Percentiles rank a stretch among this genome's conserved stretches.
phyloP scores from a whole-genome alignment of 257 asterid species.

The Gentiana straminea region DNA sequence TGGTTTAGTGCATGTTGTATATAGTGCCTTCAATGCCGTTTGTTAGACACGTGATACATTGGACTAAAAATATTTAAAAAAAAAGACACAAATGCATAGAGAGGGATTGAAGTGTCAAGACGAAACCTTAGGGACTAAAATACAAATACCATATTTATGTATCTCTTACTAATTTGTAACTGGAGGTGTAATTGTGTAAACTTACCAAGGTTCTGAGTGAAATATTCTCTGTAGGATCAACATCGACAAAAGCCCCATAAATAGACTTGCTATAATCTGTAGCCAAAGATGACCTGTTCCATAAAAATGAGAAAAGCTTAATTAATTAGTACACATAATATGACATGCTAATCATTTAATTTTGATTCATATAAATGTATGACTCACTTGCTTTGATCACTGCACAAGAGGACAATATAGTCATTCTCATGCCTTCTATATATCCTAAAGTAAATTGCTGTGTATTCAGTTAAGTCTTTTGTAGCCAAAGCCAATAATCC shows the following conservation, averaged over 20 bases:
- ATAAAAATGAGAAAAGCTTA: neutral
- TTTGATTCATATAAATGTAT: neutral
- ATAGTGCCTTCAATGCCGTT: no score
- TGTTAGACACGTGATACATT: no score
- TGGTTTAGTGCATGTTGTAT: no score
- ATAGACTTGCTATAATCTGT: slow-evolving; percentile 8
- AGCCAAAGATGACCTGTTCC: slow-evolving; percentile 22
- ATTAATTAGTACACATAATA: no score
- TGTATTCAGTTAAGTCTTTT: slow-evolving; percentile 18
- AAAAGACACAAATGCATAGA: no score
- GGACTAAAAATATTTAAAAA: no score
- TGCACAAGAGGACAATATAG: slow-evolving; percentile 25
- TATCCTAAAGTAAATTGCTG: slow-evolving; percentile 23
- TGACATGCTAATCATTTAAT: neutral
- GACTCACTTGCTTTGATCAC: slow-evolving; percentile 24
- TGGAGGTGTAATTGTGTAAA: neutral
- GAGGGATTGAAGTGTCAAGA: no score
- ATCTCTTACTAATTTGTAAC: neutral
- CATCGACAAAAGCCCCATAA: slow-evolving; percentile 24
- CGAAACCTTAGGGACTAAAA: no score
- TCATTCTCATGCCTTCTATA: slow-evolving; percentile 8
- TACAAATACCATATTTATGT: no score
- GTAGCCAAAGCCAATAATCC: slow-evolving; percentile 27
- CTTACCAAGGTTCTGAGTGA: slow-evolving; percentile 24
- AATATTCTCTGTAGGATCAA: slow-evolving; percentile 15